phyloP scores from a whole-genome alignment of 1,139 yeast genomes.

The Kurtzmaniella quercitrusa region DNA sequence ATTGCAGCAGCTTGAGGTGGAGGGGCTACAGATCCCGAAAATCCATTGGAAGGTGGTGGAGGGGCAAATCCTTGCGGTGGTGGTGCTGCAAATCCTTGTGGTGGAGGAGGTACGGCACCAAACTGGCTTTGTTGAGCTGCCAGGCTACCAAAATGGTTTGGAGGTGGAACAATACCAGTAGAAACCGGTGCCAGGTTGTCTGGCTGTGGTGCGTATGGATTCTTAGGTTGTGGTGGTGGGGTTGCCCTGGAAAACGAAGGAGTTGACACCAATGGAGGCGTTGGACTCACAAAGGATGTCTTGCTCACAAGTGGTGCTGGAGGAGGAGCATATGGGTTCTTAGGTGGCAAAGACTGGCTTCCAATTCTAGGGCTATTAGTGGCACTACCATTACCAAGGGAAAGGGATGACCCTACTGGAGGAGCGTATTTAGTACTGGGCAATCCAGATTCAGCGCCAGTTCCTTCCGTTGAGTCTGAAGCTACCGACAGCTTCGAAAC shows the following conservation, averaged over 20 bases:
- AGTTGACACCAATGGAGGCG: constrained; percentile 7
- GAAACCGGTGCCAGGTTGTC: constrained; percentile 9
- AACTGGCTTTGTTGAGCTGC: not conserved
- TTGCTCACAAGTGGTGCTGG: constrained; percentile 13
- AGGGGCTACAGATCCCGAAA: constrained; percentile 10
- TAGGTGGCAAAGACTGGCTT: constrained; percentile 9
- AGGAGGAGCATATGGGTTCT: constrained; percentile 41
- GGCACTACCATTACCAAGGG: not conserved
- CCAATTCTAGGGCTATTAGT: not conserved
- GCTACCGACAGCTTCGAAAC: constrained; percentile 22
- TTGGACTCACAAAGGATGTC: constrained; percentile 4
- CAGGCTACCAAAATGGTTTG: constrained; percentile 12
- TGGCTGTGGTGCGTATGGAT: constrained; percentile 34
- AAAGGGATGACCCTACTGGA: constrained; percentile 8
- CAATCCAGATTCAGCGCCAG: constrained; percentile 3
- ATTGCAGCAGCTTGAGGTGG: constrained; percentile 9
- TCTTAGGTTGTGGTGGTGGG: constrained; percentile 19
- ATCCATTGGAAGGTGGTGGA: constrained; percentile 6
- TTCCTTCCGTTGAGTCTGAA: constrained; percentile 6
- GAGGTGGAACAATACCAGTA: constrained; percentile 12
- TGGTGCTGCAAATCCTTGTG: constrained; percentile 10
- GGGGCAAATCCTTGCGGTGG: constrained; percentile 44
- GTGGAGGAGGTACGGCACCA: constrained; percentile 4
- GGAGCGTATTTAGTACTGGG: constrained; percentile 8
- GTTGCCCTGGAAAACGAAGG: constrained; percentile 12